Evolutionary conservation across 202 grass and related monocot species (phyloP).

Genomic region (Saccharum hybrid): DNA sequence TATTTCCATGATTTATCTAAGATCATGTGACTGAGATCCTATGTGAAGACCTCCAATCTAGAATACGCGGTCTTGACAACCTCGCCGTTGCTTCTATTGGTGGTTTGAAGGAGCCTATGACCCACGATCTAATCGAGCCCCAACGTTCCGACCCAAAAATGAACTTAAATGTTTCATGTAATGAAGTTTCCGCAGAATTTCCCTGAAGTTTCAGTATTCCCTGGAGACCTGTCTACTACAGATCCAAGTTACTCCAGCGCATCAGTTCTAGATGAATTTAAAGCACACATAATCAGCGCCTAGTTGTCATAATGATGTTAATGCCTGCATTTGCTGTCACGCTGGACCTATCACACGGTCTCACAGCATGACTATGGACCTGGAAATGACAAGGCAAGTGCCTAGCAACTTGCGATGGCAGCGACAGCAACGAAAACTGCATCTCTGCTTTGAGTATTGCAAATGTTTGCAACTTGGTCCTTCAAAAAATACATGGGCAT

Average conservation of each 20-base stretch:
- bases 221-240: not conserved
- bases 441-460: not conserved
- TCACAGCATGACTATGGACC: too few relatives aligned
- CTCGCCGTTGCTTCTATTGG: not conserved
- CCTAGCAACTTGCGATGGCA: not conserved
- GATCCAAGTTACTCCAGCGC: not conserved
- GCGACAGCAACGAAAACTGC: not conserved
- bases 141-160: not conserved
- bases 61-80: not conserved
- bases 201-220: not conserved
- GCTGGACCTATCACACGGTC: not conserved
- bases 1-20: not conserved
- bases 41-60: not conserved
- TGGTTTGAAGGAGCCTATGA: not conserved
- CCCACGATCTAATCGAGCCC: not conserved
- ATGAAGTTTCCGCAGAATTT: not conserved
- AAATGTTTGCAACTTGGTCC: not conserved
- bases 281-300: not conserved
- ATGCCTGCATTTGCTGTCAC: not conserved
- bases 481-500: not conserved
- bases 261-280: not conserved
- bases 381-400: conserved; percentile 20
- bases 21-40: not conserved
- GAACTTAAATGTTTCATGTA: not conserved
- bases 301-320: not conserved